Percentiles rank a stretch among this genome's conserved stretches.
Evolutionary conservation across 768 basidiomycete genomes (phyloP).

Genomic region (Clitopilus hobsonii): DNA sequence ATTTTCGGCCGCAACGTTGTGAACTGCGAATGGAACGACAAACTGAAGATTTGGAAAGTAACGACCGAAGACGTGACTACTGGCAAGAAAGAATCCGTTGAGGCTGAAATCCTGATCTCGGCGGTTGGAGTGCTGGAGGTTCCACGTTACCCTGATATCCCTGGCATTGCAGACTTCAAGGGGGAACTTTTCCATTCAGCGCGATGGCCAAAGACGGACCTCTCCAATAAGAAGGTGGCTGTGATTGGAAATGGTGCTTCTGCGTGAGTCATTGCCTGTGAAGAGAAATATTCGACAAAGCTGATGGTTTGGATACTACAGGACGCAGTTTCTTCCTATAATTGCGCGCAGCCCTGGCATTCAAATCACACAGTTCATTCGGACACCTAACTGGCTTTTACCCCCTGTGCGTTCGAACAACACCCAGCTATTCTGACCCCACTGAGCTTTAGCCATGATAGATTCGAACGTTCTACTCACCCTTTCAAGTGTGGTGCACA

Average conservation of each 20-base stretch:
- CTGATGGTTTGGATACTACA: conserved; percentile 14
- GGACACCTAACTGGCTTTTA: conserved; percentile 44
- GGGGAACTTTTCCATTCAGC: conserved; percentile 52
- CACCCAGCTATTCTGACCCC: background rate
- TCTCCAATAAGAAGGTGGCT: conserved; percentile 44
- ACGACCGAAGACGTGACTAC: conserved; percentile 26
- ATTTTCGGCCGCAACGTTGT: conserved; percentile 38
- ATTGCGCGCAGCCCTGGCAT: conserved; percentile 36
- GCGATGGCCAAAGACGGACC: conserved; percentile 38
- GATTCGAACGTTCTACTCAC: conserved; percentile 22
- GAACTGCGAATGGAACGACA: conserved; percentile 39
- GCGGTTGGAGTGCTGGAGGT: conserved; percentile 44
- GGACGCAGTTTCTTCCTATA: conserved; percentile 46
- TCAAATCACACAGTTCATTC: conserved; percentile 43
- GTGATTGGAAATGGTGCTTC: conserved; percentile 58
- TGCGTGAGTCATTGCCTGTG: conserved; percentile 32
- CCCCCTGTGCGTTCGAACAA: conserved; percentile 32
- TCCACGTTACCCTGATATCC: conserved; percentile 32
- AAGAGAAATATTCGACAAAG: background rate
- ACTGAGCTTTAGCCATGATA: conserved; percentile 1
- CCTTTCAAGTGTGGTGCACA: conserved; percentile 34
- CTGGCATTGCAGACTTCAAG: conserved; percentile 34
- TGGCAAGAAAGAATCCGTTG: conserved; percentile 20
- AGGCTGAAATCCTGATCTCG: conserved; percentile 45
- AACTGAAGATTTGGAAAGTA: conserved; percentile 30